Base-by-base conservation (phyloP, 306 rosid species). In the Rosa multiflora region DNA sequence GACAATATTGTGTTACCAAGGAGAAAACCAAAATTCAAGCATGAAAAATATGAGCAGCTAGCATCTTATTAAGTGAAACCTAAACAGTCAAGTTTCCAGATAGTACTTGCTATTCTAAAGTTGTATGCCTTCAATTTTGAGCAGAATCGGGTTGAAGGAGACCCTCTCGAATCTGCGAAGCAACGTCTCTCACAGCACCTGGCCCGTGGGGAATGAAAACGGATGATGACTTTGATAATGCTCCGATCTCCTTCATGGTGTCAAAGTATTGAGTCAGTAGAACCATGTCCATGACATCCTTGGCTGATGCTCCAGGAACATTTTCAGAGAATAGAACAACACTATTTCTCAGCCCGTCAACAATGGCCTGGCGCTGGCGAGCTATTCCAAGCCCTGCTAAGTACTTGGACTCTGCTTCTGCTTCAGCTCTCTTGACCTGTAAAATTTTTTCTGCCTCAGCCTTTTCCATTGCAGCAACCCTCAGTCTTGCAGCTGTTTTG, bases 141-240 rank as follows among this genome's bases (percentile, higher is more conserved):
- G 74, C 39, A 76, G 94, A 77, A 58, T 40, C 67, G 17, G 77
- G 90, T 61, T 88, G 91, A 73, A 87, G 92, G 29, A 92, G 90
- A 70, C 97, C 97, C 42, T 90, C 90, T 37, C 94, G 83, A 12
- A 92, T 92, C 88, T 90, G 94, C 51, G 71, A 56, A 64, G 91
- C 91, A 68, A 88, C 48, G 52, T 92, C 90, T 80, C 43, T 87
- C 51, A 92, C 92, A 4, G 90, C 94, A n/a, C 94, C 94, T 9
- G 97, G 97, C 15, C 94, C 93, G 15, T 92, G 97, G 5, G 97
- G 91, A 49, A 92, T 92, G 88, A 90, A 88, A 49, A 92, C 89
- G 1, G 95, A 83, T 0, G 88, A 87, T 10, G 93, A 84, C 85
- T 86, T 92, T 7, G 97, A 92, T 56, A 90, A 86, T n/a, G 95